Conservation (phyloP, 306 rosid species). For the Glycine latifolia region DNA sequence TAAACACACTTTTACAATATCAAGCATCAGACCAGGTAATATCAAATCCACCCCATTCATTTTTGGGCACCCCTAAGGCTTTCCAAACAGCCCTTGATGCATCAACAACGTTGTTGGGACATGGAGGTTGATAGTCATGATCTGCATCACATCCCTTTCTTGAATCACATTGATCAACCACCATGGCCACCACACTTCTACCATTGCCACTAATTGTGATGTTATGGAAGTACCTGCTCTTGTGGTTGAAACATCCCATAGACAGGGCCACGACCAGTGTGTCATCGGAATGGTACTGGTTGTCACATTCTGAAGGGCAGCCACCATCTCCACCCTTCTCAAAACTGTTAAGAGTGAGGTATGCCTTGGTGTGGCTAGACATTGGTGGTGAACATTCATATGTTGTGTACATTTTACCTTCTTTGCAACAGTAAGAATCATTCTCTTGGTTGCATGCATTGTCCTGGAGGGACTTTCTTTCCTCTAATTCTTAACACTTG, state of each 20-base stretch:
- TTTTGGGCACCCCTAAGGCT: no score
- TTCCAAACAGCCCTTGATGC: no score
- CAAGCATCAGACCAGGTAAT: no score
- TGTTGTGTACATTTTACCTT: conserved; percentile 39
- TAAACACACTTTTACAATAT: no score
- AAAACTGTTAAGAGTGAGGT: conserved; percentile 55
- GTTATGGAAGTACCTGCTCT: not conserved
- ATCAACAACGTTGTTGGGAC: no score
- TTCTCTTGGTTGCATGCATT: conserved; percentile 49
- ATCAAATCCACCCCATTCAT: no score
- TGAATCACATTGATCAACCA: no score
- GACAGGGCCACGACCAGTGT: conserved; percentile 52
- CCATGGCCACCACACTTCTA: no score
- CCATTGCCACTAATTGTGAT: no score
- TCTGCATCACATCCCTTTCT: no score
- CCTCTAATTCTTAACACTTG: conserved; percentile 38
- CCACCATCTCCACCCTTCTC: conserved; percentile 58
- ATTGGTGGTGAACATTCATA: conserved; percentile 55
- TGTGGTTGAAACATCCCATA: conserved; percentile 54
- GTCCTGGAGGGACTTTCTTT: conserved; percentile 27
- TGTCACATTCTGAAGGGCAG: conserved; percentile 56
- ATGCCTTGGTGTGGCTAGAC: conserved; percentile 44
- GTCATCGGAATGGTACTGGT: conserved; percentile 46
- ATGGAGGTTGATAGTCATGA: no score
- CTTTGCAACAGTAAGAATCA: conserved; percentile 41